Base-by-base conservation (phyloP, 2,329 filamentous ascomycete species). In the Amesomyces nigricolor region DNA sequence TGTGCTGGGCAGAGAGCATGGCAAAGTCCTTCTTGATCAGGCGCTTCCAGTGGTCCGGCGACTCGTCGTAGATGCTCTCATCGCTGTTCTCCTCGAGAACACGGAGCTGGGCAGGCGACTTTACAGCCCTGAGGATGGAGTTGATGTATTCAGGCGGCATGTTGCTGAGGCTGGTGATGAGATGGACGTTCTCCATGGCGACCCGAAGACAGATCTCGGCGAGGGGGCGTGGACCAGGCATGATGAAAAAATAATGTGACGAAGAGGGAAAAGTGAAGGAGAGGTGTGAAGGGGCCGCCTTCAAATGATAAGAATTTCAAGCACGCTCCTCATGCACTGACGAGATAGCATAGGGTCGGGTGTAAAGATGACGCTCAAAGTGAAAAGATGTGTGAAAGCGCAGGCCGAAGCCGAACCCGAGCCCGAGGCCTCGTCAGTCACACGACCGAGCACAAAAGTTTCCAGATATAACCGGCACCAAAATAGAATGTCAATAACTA, bases 21-120 rank as follows among this genome's bases (percentile, higher is more conserved):
- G 84, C 83, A 59, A 96, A 88, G 64, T 96, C 85, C 47, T 84
- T 82, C 50, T 82, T 80, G 69, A 97, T 94, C 65, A 96, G 81
- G 29, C 81, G 79, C 42, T 83, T 72, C 92, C 92, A 96, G 58
- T 92, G 75, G 63, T 91, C 87, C 17, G 75, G 78, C 39, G 85
- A 85, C 54, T 87, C 77, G 38, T 83, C 82, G 58, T 81, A 76
- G 50, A 96, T 78, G 61, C 11, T 35, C 2, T 95, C 89, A 0
- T 90, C 88, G 5, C 86, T 91, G 66, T 85, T 83, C 49, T 78
- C 59, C 72, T 96, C 91, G 56, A 96, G 79, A 54, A 78, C 67
- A 64, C 82, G 85, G 32, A 97, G 82, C 68, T 95, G 91, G 44
- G 79, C 73, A 1, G 91, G 85, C 60, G 80, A 86, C 52, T 87